Evolutionary conservation across 495 filamentous ascomycete species (phyloP), one percentile per base, ranked within the genome.

Genomic region (Penicilliopsis zonata): DNA sequence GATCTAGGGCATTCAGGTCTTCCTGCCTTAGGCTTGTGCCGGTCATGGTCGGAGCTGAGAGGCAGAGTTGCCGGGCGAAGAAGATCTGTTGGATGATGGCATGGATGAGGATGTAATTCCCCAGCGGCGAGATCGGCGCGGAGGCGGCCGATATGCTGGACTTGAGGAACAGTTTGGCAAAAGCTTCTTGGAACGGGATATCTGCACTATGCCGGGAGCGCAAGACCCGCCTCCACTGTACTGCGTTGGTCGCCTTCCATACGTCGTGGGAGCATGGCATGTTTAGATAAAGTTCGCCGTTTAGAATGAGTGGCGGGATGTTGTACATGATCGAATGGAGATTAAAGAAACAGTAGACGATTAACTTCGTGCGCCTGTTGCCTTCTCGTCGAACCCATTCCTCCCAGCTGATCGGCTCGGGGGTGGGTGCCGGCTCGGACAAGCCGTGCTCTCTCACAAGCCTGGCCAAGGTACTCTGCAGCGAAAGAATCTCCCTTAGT

Each of bases 311-410:
- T 1, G 69, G 69, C 29, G 69, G 67, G 13, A 65, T 64, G 38
- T 68, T 69, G 41, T 67, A 70, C 51, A 68, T 63, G 30, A 70
- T 67, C 13, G 58, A 63, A 34, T 71, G 67, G 7, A 70, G 53
- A 35, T 71, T 71, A 40, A 64, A 70, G 42, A 71, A 64, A 42
- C 65, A 65, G 35, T 69, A 73, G 7, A 66, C 69, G 28, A 67
- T 63, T 18, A 69, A 41, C 33, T 68, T 67, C 9, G 67, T 71
- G 30, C 69, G 57, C 30, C 60, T 47, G 35, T 60, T 65, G 6
- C 60, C 63, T 47, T 73, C 67, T 42, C 48, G 40, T 9, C 57
- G 49, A 14, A 64, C 44, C 66, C 66, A 73, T 24, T 65, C 57
- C 43, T 59, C 56, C 69, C 69, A 72, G 18, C 49, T 56, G 15